Evolutionary conservation across 176 grass and related monocot genomes (phyloP).

Genomic region (Zea luxurians): DNA sequence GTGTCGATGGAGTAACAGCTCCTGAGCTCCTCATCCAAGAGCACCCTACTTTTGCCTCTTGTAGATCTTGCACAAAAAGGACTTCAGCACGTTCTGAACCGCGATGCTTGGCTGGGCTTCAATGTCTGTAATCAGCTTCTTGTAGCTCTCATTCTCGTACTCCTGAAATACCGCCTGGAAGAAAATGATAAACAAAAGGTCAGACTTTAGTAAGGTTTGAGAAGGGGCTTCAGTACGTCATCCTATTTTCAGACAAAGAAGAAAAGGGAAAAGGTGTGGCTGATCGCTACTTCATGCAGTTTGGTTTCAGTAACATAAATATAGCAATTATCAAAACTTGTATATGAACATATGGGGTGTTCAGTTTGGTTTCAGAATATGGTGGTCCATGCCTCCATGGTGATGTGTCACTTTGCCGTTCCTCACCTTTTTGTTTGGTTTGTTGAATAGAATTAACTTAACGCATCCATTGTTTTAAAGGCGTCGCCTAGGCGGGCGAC

Average conservation of each 20-base stretch:
- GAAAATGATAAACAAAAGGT: conserved; percentile 19
- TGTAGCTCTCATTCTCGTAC: conserved; percentile 71
- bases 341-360: not conserved
- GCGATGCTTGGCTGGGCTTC: conserved; percentile 62
- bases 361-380: not conserved
- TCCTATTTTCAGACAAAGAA: not conserved
- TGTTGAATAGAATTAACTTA: not conserved
- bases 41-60: conserved; percentile 75
- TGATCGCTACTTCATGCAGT: not conserved
- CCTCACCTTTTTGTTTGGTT: not conserved
- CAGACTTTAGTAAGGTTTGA: conserved; percentile 3
- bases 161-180: conserved; percentile 56
- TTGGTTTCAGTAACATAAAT: not conserved
- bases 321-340: not conserved
- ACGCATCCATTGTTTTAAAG: too few relatives aligned
- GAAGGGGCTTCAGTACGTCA: not conserved
- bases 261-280: not conserved
- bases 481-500: too few relatives aligned
- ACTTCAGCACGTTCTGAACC: conserved; percentile 83
- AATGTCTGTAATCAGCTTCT: conserved; percentile 67
- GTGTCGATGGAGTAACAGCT: not conserved
- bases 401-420: not conserved
- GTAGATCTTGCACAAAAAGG: conserved; percentile 95
- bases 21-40: not conserved
- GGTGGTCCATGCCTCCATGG: not conserved